Base-by-base conservation (phyloP, 371 early-diverging fungal genomes). In the Sporodiniella umbellata region DNA sequence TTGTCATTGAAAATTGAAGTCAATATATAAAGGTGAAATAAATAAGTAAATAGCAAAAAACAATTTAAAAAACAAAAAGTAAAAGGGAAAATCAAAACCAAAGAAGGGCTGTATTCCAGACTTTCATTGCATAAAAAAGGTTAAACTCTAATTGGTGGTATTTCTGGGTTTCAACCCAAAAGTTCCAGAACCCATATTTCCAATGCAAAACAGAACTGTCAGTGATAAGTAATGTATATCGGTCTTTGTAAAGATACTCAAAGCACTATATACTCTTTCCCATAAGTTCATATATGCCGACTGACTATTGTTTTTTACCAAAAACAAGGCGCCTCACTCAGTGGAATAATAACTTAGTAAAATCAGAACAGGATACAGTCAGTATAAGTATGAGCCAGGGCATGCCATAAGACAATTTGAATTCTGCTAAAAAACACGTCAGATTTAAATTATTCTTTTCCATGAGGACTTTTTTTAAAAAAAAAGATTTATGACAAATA, bases 141-240 rank as follows among this genome's bases (percentile, higher is more conserved):
- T 46, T 53, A 53, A 46, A 53, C 53, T 45, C 46, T 53, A 53
- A 53, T 53, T 53, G 46, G 53, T 14, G 44, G 10, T 53, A 40
- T 40, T 40, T 40, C 15, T 40, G 40, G 15, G 21, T 40, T 40
- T 40, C 10, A 40, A 19, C 40, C 21, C 8, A 21, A 19, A 45
- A 35, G 53, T 45, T 46, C 53, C 53, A 53, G 53, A 53, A 53
- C 53, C 38, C 33, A 45, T 7, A 2, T 35, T 14, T 35, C 15
- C 35, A 35, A 35, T 35, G 35, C 35, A 35, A 35, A 21, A 21
- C n/a, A n/a, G n/a, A n/a, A n/a, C n/a, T n/a, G n/a, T n/a, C n/a
- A n/a, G n/a, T 21, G 15, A 40, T 7, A 40, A 39, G 22, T 6
- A 21, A 8, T 7, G 21, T 17, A 8, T 40, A 10, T 40, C 12